Conservation (phyloP, 257 asterid species). For the Solanum pimpinellifolium region DNA sequence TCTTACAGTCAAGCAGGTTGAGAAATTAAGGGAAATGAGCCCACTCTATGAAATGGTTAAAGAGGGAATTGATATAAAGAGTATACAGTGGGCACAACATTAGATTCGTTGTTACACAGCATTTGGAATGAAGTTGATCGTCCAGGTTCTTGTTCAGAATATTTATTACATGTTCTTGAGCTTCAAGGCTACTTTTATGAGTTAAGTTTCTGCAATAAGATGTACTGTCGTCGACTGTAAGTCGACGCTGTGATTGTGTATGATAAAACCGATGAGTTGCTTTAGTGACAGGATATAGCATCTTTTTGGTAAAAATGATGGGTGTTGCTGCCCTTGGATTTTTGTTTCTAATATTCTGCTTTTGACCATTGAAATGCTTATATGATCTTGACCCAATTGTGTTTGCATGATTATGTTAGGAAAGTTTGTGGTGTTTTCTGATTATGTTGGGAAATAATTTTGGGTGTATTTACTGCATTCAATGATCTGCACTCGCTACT, state of each 20-base stretch:
- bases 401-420: neutral
- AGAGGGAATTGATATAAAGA: slow-evolving; percentile 90
- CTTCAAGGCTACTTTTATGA: neutral
- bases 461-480: neutral
- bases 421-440: neutral
- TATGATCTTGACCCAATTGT: neutral
- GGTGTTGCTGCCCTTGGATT: neutral
- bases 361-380: neutral
- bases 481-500: neutral
- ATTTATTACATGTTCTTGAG: neutral
- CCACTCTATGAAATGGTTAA: slow-evolving; percentile 94
- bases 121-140: neutral
- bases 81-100: slow-evolving; percentile 87
- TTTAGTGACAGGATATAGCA: neutral
- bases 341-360: neutral
- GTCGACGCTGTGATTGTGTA: neutral
- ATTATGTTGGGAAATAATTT: neutral
- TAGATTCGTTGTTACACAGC: slow-evolving; percentile 6
- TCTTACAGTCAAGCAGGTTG: slow-evolving; percentile 86
- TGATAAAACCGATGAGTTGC: neutral
- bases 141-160: neutral
- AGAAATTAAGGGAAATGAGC: slow-evolving; percentile 92
- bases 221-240: neutral
- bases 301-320: neutral
- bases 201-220: neutral